Conservation (phyloP, 2,329 filamentous ascomycete genomes). For the Huntiella abstrusa region DNA sequence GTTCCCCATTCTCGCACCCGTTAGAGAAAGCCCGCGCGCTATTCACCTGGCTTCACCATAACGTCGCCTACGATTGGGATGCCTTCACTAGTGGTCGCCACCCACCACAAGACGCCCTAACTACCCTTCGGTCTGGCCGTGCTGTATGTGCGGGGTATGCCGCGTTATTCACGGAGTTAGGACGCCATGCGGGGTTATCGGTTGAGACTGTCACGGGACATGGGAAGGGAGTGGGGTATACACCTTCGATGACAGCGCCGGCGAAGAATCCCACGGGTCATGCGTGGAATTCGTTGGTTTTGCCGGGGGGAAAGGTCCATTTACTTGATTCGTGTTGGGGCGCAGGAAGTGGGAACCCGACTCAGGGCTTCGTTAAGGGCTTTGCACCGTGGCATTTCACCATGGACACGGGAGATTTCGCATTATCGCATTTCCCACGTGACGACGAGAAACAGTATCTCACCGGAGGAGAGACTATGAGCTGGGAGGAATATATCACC, state of each 20-base stretch:
- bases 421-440: conserved; percentile 57
- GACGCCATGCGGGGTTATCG: conserved; percentile 60
- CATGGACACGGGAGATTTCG: conserved; percentile 59
- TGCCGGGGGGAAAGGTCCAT: conserved; percentile 81
- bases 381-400: conserved; percentile 50
- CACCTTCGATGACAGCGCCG: conserved; percentile 42
- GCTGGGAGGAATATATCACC: conserved; percentile 69
- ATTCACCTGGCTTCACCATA: conserved; percentile 91
- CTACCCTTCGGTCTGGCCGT: conserved; percentile 56
- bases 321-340: conserved; percentile 88
- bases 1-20: conserved; percentile 54
- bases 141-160: conserved; percentile 91
- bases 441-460: conserved; percentile 55
- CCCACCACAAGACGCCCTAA: conserved; percentile 46
- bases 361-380: conserved; percentile 20
- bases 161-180: conserved; percentile 60
- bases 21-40: conserved; percentile 88
- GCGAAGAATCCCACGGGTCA: conserved; percentile 45
- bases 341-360: conserved; percentile 50
- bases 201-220: conserved; percentile 57
- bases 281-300: conserved; percentile 83
- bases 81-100: conserved; percentile 60
- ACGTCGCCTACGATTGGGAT: conserved; percentile 66
- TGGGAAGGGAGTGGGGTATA: conserved; percentile 71
- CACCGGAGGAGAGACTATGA: conserved; percentile 44